These are phyloP conservation scores for Mortierella polycephala DNA, from an alignment of 371 early-diverging fungal species.

Conservation along the genomic window DNA sequence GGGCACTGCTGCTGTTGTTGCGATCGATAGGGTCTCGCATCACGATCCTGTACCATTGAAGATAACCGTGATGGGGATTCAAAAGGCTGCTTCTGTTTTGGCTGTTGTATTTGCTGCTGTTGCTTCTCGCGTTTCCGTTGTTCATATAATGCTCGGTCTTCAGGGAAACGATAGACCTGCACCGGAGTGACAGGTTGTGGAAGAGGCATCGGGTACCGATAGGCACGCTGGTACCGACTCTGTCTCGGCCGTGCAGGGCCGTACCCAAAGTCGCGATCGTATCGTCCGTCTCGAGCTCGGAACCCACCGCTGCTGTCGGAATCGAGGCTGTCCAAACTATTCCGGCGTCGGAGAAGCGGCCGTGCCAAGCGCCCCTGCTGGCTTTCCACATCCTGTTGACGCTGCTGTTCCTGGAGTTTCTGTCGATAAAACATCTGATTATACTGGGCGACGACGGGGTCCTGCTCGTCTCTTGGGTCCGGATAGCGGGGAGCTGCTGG, in stretches of 20 bases:
- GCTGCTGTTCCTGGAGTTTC: conserved; percentile 16
- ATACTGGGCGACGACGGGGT: conserved; percentile 23
- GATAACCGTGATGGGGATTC: conserved; percentile 1
- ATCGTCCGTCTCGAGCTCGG: conserved; percentile 13
- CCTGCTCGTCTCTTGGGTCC: conserved; percentile 6
- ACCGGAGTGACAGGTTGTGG: conserved; percentile 23
- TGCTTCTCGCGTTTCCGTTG: conserved; percentile 19
- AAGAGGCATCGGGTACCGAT: conserved; percentile 30
- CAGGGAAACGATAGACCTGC: conserved; percentile 38
- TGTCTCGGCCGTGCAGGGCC: conserved; percentile 13
- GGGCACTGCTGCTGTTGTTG: neutral
- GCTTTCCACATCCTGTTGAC: conserved; percentile 2
- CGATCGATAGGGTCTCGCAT: neutral
- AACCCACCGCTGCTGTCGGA: conserved; percentile 34
- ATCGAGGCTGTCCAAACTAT: conserved; percentile 45
- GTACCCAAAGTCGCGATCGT: conserved; percentile 22
- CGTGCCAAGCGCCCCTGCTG: neutral
- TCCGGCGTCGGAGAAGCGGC: conserved; percentile 25
- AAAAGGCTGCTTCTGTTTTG: neutral
- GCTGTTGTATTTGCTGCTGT: neutral
- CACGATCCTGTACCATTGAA: neutral
- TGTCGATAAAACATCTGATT: conserved; percentile 19
- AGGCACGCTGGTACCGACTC: conserved; percentile 22
- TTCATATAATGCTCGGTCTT: conserved; percentile 30
- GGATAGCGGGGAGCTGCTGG: neutral